Conservation (phyloP, 2,329 filamentous ascomycete genomes). For the Capronia epimyces region DNA sequence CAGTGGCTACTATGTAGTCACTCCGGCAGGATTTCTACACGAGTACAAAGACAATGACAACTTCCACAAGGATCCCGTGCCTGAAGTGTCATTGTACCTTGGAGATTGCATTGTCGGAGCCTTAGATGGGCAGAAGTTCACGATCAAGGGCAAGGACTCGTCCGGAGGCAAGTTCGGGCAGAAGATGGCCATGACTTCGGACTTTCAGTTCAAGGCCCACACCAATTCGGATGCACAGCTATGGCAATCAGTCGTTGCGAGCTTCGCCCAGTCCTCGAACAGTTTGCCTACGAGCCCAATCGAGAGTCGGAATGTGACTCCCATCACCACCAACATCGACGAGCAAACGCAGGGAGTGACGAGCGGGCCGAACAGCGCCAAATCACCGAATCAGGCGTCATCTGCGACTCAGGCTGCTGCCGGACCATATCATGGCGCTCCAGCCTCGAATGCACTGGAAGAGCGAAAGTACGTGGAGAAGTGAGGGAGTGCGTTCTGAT, state of each 20-base stretch:
- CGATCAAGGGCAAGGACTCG: slow-evolving; percentile 89
- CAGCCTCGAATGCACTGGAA: slow-evolving; percentile 4
- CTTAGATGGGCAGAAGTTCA: slow-evolving; percentile 75
- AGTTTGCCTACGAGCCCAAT: slow-evolving; percentile 25
- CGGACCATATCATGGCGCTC: slow-evolving; percentile 9
- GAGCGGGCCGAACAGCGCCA: slow-evolving; percentile 17
- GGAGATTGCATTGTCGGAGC: slow-evolving; percentile 79
- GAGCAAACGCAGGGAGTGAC: slow-evolving; percentile 21
- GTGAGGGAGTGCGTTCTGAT: slow-evolving; percentile 1
- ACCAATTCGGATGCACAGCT: slow-evolving; percentile 72
- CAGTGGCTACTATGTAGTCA: slow-evolving; percentile 83
- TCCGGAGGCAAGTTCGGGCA: slow-evolving; percentile 69
- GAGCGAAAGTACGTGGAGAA: slow-evolving; percentile 13
- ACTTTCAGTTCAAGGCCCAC: slow-evolving; percentile 83
- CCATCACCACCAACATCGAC: slow-evolving; percentile 18
- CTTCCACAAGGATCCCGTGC: slow-evolving; percentile 64
- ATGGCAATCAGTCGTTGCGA: slow-evolving; percentile 70
- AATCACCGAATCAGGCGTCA: slow-evolving; percentile 7
- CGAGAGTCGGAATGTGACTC: slow-evolving; percentile 21
- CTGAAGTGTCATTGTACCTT: slow-evolving; percentile 85
- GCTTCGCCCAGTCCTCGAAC: slow-evolving; percentile 16
- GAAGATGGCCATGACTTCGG: slow-evolving; percentile 72
- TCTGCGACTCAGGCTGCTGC: slow-evolving; percentile 3
- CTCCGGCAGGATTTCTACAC: slow-evolving; percentile 80
- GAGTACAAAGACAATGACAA: slow-evolving; percentile 93